Base-by-base conservation (phyloP, 2,329 filamentous ascomycete genomes). In the Septoria petroselini region DNA sequence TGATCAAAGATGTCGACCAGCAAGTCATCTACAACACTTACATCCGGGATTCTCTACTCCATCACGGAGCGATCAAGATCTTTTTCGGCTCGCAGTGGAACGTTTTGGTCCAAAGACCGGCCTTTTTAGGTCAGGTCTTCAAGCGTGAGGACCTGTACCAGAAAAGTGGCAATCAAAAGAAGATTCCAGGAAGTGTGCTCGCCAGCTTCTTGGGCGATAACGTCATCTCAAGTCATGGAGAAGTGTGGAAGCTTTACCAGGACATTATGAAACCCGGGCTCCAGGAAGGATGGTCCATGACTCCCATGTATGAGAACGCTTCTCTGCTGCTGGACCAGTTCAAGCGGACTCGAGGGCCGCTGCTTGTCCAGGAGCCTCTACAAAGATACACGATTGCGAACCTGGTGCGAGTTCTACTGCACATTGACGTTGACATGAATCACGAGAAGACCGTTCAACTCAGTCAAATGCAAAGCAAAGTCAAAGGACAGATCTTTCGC, bases 201-300 rank as follows among this genome's bases (percentile, higher is more conserved):
- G 46, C 46, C 7, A 42, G 29, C 31, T 38, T 41, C 14, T n/a
- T 50, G n/a, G 46, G 46, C 15, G 46, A 43, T n/a, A 50, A 50
- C 30, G 43, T 50, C 39, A 50, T 50, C 23, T 35, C 25, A 25
- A 37, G 17, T 23, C 46, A 50, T 38, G 46, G 40, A 18, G 25
- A 43, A 12, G 19, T 29, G 7, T 50, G 38, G 40, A 33, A 18
- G 33, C 30, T 27, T 12, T 42, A 21, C 14, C 25, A 33, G 11
- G 39, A 33, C 12, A 48, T 50, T 31, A 50, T 50, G 38, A 40
- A 50, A 27, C 46, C 46, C 6, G 46, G 45, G 11, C 34, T 48
- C 3, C 45, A 48, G 21, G 45, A 31, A 39, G 23, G 23, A 27
- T 27, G 23, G 23, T 27, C 23, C 5, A 5, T 27, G 23, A 5